Evolutionary conservation across 2,329 filamentous ascomycete species (phyloP).

Genomic region (Monosporascus sp.): DNA sequence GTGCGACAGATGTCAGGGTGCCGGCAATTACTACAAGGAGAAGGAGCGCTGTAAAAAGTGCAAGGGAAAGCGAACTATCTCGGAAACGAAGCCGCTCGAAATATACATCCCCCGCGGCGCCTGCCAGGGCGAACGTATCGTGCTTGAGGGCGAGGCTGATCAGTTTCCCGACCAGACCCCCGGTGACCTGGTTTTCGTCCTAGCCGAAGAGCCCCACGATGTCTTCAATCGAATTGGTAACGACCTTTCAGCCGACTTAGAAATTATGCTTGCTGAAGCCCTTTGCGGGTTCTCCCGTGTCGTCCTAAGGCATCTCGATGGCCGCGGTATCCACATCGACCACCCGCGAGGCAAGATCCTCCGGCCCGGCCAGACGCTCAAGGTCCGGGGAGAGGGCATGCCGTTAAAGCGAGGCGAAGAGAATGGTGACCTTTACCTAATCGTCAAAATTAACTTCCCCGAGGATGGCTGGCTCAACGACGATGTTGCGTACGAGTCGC

Average conservation of each 20-base stretch:
- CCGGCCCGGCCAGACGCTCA: slow-evolving; percentile 78
- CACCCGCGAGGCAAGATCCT: slow-evolving; percentile 79
- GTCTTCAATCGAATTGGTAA: slow-evolving; percentile 77
- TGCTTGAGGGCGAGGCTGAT: slow-evolving; percentile 89
- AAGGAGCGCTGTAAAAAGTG: slow-evolving; percentile 99
- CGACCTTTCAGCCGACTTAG: slow-evolving; percentile 77
- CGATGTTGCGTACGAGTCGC: slow-evolving; percentile 62
- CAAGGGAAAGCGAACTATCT: slow-evolving; percentile 83
- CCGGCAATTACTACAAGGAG: slow-evolving; percentile 84
- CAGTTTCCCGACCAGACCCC: slow-evolving; percentile 84
- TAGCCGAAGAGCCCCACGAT: slow-evolving; percentile 77
- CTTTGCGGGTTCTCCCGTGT: slow-evolving; percentile 86
- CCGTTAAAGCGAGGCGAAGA: slow-evolving; percentile 79
- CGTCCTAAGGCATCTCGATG: slow-evolving; percentile 88
- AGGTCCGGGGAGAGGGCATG: slow-evolving; percentile 89
- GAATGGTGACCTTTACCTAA: slow-evolving; percentile 82
- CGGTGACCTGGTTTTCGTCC: slow-evolving; percentile 86
- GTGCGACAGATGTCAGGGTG: slow-evolving; percentile 79
- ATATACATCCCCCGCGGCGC: slow-evolving; percentile 91
- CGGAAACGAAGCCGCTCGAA: slow-evolving; percentile 91
- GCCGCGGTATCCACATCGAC: slow-evolving; percentile 77
- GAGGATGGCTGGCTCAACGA: slow-evolving; percentile 77
- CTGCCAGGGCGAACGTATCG: slow-evolving; percentile 81
- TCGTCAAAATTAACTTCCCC: slow-evolving; percentile 84
- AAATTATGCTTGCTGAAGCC: slow-evolving; percentile 77